These are phyloP conservation scores for Salvia miltiorrhiza DNA, from an alignment of 257 asterid species.

Conservation along the genomic window DNA sequence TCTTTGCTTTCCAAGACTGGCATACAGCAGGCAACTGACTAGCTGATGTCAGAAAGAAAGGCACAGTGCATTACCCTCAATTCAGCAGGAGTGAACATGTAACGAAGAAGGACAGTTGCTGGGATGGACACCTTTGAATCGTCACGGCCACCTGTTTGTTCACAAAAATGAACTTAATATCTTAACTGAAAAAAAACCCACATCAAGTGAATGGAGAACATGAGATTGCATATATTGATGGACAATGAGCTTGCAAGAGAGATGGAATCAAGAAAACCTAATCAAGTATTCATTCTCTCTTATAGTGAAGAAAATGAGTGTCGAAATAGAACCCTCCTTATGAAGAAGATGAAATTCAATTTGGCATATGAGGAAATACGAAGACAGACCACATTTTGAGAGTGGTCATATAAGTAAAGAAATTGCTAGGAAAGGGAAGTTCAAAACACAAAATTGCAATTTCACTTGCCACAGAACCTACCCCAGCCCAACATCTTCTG, in stretches of 20 bases:
- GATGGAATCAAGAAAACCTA: neutral
- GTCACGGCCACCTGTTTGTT: constrained; percentile 84
- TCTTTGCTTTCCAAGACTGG: neutral
- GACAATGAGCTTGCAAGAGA: neutral
- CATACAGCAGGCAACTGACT: neutral
- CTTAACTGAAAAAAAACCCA: neutral
- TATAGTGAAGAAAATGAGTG: neutral
- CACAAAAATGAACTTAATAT: constrained; percentile 23
- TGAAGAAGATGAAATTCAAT: neutral
- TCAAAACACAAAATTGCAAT: constrained; percentile 4
- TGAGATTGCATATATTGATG: neutral
- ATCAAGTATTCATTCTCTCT: neutral
- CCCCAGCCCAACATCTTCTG: constrained; percentile 99
- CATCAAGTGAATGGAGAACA: neutral
- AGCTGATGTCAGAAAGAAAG: neutral
- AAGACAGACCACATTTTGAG: constrained; percentile 6
- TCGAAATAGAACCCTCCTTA: neutral
- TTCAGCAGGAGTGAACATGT: constrained; percentile 91
- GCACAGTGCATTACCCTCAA: constrained; percentile 56
- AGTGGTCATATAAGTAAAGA: neutral
- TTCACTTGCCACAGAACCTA: constrained; percentile 34
- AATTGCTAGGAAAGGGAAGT: neutral
- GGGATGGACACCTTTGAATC: constrained; percentile 76
- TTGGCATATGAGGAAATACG: neutral
- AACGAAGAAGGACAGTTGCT: constrained; percentile 76